Evolutionary conservation across 306 rosid species (phyloP), one percentile per base, ranked within the genome.

Genomic region (Vicia villosa): DNA sequence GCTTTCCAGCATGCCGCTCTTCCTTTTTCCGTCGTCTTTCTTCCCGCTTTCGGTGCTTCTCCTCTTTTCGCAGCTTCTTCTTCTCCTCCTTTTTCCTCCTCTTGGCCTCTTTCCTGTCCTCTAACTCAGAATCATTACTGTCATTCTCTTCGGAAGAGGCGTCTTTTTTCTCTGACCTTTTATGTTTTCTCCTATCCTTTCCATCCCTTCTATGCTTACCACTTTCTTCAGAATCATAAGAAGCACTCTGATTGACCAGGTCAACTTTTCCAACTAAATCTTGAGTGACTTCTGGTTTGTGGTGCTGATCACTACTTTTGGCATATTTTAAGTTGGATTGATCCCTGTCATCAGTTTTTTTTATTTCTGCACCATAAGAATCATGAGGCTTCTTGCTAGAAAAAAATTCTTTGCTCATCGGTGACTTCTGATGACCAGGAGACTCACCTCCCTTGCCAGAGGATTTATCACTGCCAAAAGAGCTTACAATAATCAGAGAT

Each of bases 71-170:
- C 69, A 77, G 65, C 80, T 76, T 89, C 81, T 82, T 88, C 83
- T 83, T 88, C 83, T 91, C 95, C 74, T 95, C 99, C 78, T 86
- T 88, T 81, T 77, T 91, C 81, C 83, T 87, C 88, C 76, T 86
- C 80, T 88, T 91, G 26, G 96, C 81, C 74, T 84, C 96, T 83
- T 86, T 91, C 81, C 90, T 83, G 70, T 69, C 87, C 47, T 91
- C 97, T 64, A 84, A 62, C 67, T 82, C 95, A 77, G 96, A 86
- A 80, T 91, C 95, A 83, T 67, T 20, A 77, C 91, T 94, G 67
- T 75, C 66, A 72, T 81, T 86, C 6, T 86, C 91, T 45, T 84
- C 97, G 1, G 97, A 95, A 63, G 87, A 76, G 8, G 52, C 68
- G 22, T 32, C 74, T 30, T 73, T 89, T 77, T 85, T 87, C 79